phyloP scores from a whole-genome alignment of 2,329 filamentous ascomycete genomes.

The Moelleriella libera region DNA sequence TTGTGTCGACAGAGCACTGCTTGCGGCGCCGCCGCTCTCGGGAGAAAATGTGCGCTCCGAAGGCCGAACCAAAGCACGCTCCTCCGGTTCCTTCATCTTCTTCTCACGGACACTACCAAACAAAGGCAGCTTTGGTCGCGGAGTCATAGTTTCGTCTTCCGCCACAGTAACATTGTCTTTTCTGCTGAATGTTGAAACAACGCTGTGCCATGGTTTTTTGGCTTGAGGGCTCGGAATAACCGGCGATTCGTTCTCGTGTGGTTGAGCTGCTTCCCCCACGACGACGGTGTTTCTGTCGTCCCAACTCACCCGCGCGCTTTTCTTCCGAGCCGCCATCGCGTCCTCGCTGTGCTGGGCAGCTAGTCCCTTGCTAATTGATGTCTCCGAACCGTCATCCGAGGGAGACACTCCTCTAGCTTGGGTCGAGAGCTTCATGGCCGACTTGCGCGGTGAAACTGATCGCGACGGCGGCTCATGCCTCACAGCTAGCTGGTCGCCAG shows the following conservation, averaged over 20 bases:
- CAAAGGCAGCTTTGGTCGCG: conserved; percentile 57
- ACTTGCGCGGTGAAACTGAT: conserved; percentile 64
- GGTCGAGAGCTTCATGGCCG: conserved; percentile 52
- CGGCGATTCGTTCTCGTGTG: conserved; percentile 23
- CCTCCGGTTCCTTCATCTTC: conserved; percentile 37
- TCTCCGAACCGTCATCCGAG: conserved; percentile 32
- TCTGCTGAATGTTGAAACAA: conserved; percentile 31
- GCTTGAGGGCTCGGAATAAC: conserved; percentile 20
- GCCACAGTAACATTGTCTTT: conserved; percentile 32
- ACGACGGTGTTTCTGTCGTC: conserved; percentile 49
- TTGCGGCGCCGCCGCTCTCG: neutral
- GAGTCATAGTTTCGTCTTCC: conserved; percentile 59
- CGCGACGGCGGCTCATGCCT: conserved; percentile 56
- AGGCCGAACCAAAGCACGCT: conserved; percentile 44
- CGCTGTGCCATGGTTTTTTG: conserved; percentile 36
- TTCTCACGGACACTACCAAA: conserved; percentile 62
- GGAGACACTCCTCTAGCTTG: conserved; percentile 39
- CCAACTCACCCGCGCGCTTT: conserved; percentile 63
- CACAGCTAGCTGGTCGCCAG: conserved; percentile 35
- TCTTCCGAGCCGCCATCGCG: conserved; percentile 34
- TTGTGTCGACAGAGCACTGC: conserved; percentile 18
- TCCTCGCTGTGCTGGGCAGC: conserved; percentile 20
- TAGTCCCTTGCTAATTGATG: conserved; percentile 14
- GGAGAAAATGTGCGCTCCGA: conserved; percentile 19
- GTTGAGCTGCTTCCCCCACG: conserved; percentile 30